These are phyloP conservation scores for Amanita muscaria DNA, from an alignment of 768 basidiomycete genomes.

Conservation along the genomic window DNA sequence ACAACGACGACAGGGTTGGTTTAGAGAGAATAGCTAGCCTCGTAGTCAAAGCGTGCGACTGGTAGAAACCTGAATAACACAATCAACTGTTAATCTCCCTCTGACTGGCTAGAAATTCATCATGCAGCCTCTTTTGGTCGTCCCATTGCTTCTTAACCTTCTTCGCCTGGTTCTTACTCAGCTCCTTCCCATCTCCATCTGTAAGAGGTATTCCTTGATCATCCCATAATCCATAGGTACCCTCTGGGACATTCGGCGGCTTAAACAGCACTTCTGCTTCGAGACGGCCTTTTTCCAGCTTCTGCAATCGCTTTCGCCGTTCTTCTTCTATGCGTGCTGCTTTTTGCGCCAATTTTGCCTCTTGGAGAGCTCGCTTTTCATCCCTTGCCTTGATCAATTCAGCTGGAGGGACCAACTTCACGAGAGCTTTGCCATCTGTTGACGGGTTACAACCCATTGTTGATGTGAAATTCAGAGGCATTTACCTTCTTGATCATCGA, in stretches of 20 bases:
- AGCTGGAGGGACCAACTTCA: constrained; percentile 81
- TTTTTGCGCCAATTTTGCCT: constrained; percentile 76
- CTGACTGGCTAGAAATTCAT: constrained; percentile 56
- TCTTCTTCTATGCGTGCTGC: constrained; percentile 58
- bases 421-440: constrained; percentile 87
- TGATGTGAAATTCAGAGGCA: constrained; percentile 8
- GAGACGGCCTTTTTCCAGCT: constrained; percentile 78
- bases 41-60: constrained; percentile 55
- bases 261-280: constrained; percentile 76
- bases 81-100: constrained; percentile 18
- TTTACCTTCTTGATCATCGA: constrained; percentile 93
- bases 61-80: constrained; percentile 32
- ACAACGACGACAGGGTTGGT: constrained; percentile 69
- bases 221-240: constrained; percentile 77
- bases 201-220: constrained; percentile 76
- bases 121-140: constrained; percentile 70
- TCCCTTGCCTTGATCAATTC: constrained; percentile 80
- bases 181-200: constrained; percentile 76
- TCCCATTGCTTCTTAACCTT: constrained; percentile 67
- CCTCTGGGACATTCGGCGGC: constrained; percentile 67
- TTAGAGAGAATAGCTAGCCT: constrained; percentile 64
- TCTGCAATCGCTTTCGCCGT: constrained; percentile 59
- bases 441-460: constrained; percentile 8
- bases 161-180: constrained; percentile 77
- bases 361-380: constrained; percentile 69